Evolutionary conservation across 2,329 filamentous ascomycete species (phyloP), one percentile per base, ranked within the genome.

Genomic region (Colletotrichum cuscutae): DNA sequence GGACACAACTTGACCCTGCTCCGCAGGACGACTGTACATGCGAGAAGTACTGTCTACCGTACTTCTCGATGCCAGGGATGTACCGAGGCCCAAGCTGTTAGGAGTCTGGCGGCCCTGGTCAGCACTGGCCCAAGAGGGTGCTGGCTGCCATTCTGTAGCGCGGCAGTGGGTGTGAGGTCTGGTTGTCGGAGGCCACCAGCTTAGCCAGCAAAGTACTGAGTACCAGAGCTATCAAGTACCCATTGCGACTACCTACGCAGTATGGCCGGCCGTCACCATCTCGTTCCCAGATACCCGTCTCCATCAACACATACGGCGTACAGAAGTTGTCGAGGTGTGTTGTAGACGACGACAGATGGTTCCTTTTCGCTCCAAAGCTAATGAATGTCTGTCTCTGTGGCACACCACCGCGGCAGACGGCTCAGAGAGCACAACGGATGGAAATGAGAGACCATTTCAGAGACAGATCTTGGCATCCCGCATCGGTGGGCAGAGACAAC

Each of bases 391-490:
- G 65, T 69, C 54, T 70, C 70, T 60, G 65, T 72, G 58, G 30
- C 42, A 72, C 69, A 72, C 69, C 65, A 68, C 57, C 57, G 58
- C 65, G 65, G 53, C 64, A 68, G 64, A 63, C 53, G 69, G 69
- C 46, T 22, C 37, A 58, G 69, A 68, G 65, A 35, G 54, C 46
- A 69, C 42, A 32, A 49, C 70, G 54, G 70, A 60, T 72, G 49
- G 54, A 60, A 72, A 65, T 60, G 60, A 65, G 59, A 68, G 52
- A 71, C 68, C 57, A 37, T 49, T 15, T 35, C 49, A 68, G 64
- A 68, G 70, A 72, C 54, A 61, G 53, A 64, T 64, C 65, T 60
- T 72, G 70, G 70, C 56, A 59, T 70, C 65, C 60, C 66, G 56
- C 66, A 64, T 65, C 22, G 46, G 32, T 69, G 59, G 53, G 53